Conservation (phyloP, 768 basidiomycete species). For the Punctularia strigosozonata region DNA sequence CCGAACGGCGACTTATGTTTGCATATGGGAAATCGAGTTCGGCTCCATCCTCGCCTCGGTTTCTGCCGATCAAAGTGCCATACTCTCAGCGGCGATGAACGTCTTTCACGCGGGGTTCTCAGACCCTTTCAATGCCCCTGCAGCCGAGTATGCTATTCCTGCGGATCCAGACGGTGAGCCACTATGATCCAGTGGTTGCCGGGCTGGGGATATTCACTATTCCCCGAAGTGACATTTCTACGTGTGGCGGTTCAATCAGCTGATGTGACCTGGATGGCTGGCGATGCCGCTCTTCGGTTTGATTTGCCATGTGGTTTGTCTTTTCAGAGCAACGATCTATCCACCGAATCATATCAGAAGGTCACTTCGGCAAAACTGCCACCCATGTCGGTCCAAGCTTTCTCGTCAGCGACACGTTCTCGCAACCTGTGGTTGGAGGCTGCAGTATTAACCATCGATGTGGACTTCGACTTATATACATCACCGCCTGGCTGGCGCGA, state of each 20-base stretch:
- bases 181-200: constrained; percentile 3
- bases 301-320: constrained; percentile 46
- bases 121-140: constrained; percentile 75
- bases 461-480: constrained; percentile 57
- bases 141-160: constrained; percentile 46
- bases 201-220: constrained; percentile 1
- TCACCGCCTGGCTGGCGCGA: constrained; percentile 46
- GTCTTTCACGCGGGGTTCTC: constrained; percentile 60
- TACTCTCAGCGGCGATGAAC: constrained; percentile 38
- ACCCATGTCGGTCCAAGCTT: constrained; percentile 30
- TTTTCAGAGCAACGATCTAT: constrained; percentile 66
- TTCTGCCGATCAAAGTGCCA: constrained; percentile 39
- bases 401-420: constrained; percentile 30
- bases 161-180: constrained; percentile 68
- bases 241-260: constrained; percentile 48
- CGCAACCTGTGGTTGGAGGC: constrained; percentile 58
- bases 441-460: constrained; percentile 37
- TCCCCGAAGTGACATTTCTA: constrained; percentile 65
- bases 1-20: constrained; percentile 74
- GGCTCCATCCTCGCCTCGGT: constrained; percentile 48
- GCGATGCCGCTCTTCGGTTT: constrained; percentile 41
- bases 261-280: constrained; percentile 44
- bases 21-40: constrained; percentile 83
- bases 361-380: constrained; percentile 51
- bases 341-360: constrained; percentile 54